Base-by-base conservation (phyloP, 2,329 filamentous ascomycete genomes). In the Cladosporium sp. region DNA sequence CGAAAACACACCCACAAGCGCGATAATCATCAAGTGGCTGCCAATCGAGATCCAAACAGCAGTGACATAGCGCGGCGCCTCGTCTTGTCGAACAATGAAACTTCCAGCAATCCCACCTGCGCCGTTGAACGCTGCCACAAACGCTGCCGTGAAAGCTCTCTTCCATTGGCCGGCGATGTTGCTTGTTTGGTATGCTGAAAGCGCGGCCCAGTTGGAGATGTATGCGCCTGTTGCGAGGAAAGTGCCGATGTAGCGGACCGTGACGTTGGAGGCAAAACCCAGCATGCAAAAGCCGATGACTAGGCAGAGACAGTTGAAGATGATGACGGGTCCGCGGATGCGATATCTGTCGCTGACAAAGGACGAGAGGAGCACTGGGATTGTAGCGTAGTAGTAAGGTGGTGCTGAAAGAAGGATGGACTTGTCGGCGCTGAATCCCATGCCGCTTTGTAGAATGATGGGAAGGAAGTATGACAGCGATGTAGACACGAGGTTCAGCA, bases 41-140 rank as follows among this genome's bases (percentile, higher is more conserved):
- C 84, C 87, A 65, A 90, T 88, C 14, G 85, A 88, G 16, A 89
- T 82, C 87, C 87, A 90, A 16, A 90, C 83, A 1, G 88, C 88
- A 2, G 88, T 90, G 65, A 81, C 74, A 74, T 90, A 90, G 65
- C 80, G 76, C 7, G 88, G 88, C 2, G 86, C 87, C 72, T 91
- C 88, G 10, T 80, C 75, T 67, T 84, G 80, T 28, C 85, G 79
- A 3, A 91, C 86, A 68, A 90, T 89, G 71, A 86, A 91, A 71
- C 85, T 88, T 1, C 87, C 88, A 1, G 87, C 87, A 66, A 89
- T 87, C 0, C 86, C 87, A 10, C 87, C 87, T 18, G 87, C 82
- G 0, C 87, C 87, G 69, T 89, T 89, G 66, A 75, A 69, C 14
- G 85, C 86, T 13, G 86, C 85, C 2, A 88, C 82, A 0, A 83